A percentile compares a stretch with the other conserved stretches of the same genome.
Evolutionary conservation across 139 green algal genomes (phyloP).

Genomic region (Closterium sp.): DNA sequence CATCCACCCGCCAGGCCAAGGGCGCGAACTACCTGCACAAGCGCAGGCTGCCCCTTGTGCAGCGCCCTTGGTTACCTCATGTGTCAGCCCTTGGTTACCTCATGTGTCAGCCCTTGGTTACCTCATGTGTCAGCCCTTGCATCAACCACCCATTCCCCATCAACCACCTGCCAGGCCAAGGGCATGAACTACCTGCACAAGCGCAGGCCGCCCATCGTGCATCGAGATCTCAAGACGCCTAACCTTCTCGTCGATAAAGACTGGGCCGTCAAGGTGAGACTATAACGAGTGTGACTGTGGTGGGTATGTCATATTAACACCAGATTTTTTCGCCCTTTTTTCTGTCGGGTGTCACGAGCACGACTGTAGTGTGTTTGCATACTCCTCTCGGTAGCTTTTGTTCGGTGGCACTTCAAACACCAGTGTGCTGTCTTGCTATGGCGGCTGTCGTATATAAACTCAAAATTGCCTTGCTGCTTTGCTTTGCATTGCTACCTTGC

Average conservation of each 20-base stretch:
- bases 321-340: background rate
- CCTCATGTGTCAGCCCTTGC: too few species aligned
- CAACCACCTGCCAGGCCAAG: constrained; percentile 23
- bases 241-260: constrained; percentile 80
- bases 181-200: constrained; percentile 76
- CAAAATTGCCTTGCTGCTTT: too few species aligned
- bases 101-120: too few species aligned
- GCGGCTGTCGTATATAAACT: too few species aligned
- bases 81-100: too few species aligned
- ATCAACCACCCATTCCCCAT: too few species aligned
- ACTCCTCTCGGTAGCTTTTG: too few species aligned
- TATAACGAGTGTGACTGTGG: background rate
- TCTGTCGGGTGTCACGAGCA: background rate
- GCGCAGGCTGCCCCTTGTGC: background rate
- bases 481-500: too few species aligned
- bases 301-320: background rate
- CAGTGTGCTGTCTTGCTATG: too few species aligned
- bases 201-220: constrained; percentile 71
- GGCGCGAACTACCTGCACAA: background rate
- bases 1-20: background rate
- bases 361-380: background rate
- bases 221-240: constrained; percentile 78
- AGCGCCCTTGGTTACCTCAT: background rate
- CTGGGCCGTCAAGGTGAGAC: constrained; percentile 84
- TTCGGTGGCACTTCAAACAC: too few species aligned